Base-by-base conservation (phyloP, 345 rosid genomes). In the Lenwebbia sp. region DNA sequence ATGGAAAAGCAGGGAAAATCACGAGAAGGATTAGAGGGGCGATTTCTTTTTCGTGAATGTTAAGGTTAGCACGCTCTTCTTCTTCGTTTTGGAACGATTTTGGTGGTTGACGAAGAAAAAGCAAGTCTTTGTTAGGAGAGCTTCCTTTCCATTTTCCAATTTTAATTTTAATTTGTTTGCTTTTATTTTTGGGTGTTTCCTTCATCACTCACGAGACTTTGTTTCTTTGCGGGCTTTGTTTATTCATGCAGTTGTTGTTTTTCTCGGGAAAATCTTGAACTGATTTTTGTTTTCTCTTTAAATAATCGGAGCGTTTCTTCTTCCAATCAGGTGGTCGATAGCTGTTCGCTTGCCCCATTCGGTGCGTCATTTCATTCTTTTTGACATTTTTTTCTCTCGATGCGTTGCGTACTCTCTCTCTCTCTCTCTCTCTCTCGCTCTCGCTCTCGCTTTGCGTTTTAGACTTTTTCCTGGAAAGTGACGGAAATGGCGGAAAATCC, bases 401-500 rank as follows among this genome's bases (percentile, higher is more conserved):
- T 74, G 74, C 81, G 58, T 25, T 44, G 23, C 44, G 9, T 37
- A 13, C 30, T 2, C 40, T 54, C 85, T 55, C 62, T 47, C 83
- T 82, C 75, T 84, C 47, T 58, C 70, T 60, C 86, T 82, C 56
- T 75, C 3, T 23, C 82, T 50, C 78, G 40, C 10, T 47, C 78
- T 81, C 76, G 15, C 86, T 47, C 52, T 82, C 30, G 6, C 55
- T 62, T 17, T 53, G 75, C 78, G 54, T 78, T 54, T 33, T 70
- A 5, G 81, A 37, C 62, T 75, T 88, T 87, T 82, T 87, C 85
- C 60, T 51, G 70, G 88, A 89, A 85, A 89, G 84, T 87, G 74
- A 88, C 82, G 90, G 92, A 90, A 82, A 88, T 85, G 92, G 91
- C 90, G 92, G 95, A 92, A 49, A 90, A 87, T 84, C 89, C 94